phyloP scores from a whole-genome alignment of 129 eudicot species.

The Chrysanthemum lavandulifolium region DNA sequence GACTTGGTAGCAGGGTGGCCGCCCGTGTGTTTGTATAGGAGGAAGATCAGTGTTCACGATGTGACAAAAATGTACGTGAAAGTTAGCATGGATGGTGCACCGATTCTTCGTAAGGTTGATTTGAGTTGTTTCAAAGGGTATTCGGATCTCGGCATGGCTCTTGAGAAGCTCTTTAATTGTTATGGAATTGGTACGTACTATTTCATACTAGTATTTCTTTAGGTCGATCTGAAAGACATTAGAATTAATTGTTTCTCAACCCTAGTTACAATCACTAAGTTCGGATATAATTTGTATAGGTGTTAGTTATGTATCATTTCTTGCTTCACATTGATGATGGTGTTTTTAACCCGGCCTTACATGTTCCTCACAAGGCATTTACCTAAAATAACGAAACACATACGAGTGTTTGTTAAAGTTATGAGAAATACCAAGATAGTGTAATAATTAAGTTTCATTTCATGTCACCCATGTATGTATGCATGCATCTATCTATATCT shows the following conservation, averaged over 20 bases:
- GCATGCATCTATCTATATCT: too few species aligned
- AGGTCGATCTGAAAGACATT: background rate
- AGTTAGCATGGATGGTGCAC: conserved; percentile 92
- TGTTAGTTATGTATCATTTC: background rate
- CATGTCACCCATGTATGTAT: background rate
- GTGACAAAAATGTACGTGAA: conserved; percentile 53
- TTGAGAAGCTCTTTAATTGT: conserved; percentile 64
- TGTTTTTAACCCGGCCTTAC: background rate
- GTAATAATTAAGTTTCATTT: background rate
- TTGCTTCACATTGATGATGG: background rate
- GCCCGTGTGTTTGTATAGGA: conserved; percentile 67
- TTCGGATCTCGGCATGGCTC: conserved; percentile 48
- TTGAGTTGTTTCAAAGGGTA: conserved; percentile 53
- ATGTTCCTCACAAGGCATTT: background rate
- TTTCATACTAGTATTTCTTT: background rate
- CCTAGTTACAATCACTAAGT: too few species aligned
- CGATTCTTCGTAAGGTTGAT: conserved; percentile 74
- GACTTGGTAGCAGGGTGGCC: conserved; percentile 88
- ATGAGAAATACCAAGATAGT: background rate
- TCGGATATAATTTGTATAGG: too few species aligned
- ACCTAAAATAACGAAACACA: background rate
- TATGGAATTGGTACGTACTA: conserved; percentile 48
- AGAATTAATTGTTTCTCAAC: too few species aligned
- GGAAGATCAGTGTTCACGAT: conserved; percentile 33
- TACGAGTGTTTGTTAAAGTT: background rate